Conservation (phyloP, 805 yeast species). For the Nakazawaea ernobii region DNA sequence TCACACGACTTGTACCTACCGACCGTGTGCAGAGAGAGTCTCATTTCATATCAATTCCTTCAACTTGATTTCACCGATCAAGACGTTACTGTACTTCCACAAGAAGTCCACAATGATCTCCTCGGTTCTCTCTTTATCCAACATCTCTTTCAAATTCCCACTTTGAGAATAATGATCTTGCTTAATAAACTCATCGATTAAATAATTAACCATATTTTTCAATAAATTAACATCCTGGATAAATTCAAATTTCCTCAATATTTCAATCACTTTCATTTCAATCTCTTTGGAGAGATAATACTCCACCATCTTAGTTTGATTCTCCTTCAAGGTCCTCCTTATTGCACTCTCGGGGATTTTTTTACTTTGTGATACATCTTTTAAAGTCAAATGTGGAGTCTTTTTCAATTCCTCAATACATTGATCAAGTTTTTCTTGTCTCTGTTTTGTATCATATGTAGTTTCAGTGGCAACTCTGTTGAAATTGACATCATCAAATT, state of each 20-base stretch:
- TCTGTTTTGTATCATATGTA: not conserved
- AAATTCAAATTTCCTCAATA: conserved; percentile 1
- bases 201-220: not conserved
- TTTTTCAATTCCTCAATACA: conserved; percentile 5
- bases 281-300: conserved; percentile 1
- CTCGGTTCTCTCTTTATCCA: conserved; percentile 8
- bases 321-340: not conserved
- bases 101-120: conserved; percentile 6
- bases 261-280: not conserved
- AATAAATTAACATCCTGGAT: not conserved
- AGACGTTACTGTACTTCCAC: conserved; percentile 1
- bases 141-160: conserved; percentile 2
- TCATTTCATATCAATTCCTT: conserved; percentile 12
- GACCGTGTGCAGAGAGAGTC: too few relatives aligned
- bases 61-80: conserved; percentile 13
- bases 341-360: conserved; percentile 9
- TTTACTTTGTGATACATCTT: not conserved
- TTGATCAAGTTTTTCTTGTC: conserved; percentile 1
- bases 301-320: not conserved
- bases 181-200: conserved; percentile 6
- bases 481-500: conserved; percentile 3
- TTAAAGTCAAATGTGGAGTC: not conserved
- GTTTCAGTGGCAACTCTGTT: not conserved
- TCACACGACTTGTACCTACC: too few relatives aligned
- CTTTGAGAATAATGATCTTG: conserved; percentile 2